Evolutionary conservation across 2,329 filamentous ascomycete genomes (phyloP).

Genomic region (Tolypocladium tundrense): DNA sequence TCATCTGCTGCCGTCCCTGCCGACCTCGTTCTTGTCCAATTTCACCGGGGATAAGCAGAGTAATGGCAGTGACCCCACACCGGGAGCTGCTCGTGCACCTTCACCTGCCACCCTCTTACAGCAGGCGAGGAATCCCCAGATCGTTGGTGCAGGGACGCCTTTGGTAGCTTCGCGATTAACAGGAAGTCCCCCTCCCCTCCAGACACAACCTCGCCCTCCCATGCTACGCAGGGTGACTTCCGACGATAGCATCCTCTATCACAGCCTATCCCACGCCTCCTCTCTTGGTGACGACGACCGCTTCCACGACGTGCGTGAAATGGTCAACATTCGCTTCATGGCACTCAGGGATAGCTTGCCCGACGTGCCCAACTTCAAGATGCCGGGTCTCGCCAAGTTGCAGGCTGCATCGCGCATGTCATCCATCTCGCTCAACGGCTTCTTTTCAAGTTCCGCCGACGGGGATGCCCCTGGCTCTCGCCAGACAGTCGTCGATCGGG

Average conservation of each 20-base stretch:
- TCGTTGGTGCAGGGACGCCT: not conserved
- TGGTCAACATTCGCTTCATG: constrained; percentile 82
- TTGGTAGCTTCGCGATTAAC: not conserved
- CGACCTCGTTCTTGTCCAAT: constrained; percentile 28
- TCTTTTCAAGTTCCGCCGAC: constrained; percentile 18
- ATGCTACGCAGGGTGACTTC: constrained; percentile 23
- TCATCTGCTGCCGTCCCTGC: constrained; percentile 30
- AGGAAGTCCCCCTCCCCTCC: not conserved
- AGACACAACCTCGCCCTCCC: constrained; percentile 9
- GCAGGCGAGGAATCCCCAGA: not conserved
- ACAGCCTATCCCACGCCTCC: constrained; percentile 66
- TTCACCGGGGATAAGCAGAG: constrained; percentile 16
- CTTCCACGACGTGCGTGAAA: constrained; percentile 70
- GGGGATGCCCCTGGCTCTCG: constrained; percentile 10
- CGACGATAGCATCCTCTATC: constrained; percentile 69
- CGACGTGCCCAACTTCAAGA: constrained; percentile 67
- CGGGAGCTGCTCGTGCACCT: not conserved
- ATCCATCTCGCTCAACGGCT: constrained; percentile 20
- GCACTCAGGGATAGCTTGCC: constrained; percentile 82
- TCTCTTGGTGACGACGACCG: constrained; percentile 75
- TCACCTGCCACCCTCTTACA: constrained; percentile 1
- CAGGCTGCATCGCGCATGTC: constrained; percentile 20
- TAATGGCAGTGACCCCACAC: not conserved
- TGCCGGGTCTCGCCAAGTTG: constrained; percentile 51
- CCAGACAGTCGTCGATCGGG: constrained; percentile 10